These are phyloP conservation scores for Phytophthora fragariae DNA, from an alignment of 352 stramenopile species.

Conservation along the genomic window DNA sequence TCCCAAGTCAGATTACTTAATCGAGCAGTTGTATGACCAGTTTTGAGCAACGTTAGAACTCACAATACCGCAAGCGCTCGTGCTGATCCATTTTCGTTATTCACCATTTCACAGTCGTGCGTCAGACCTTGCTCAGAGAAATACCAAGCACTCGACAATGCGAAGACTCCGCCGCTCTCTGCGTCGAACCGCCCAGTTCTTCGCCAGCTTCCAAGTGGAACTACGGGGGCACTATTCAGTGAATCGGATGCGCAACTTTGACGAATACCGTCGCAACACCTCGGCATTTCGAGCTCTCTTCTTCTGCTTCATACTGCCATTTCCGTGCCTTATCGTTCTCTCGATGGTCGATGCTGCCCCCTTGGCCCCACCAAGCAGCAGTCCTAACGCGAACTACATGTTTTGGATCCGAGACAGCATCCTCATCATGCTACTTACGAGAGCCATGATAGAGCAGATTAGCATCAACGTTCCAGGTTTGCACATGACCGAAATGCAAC, in stretches of 20 bases:
- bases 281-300: background rate
- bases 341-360: background rate
- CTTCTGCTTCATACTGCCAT: background rate
- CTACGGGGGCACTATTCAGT: background rate
- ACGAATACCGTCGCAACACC: background rate
- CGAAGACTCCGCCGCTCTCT: background rate
- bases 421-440: background rate
- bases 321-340: conserved; percentile 1
- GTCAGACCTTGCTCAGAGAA: background rate
- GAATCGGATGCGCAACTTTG: background rate
- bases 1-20: no score
- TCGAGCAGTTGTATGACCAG: no score
- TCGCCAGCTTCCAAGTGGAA: conserved; percentile 1
- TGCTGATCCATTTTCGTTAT: background rate
- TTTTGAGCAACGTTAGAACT: no score
- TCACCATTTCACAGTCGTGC: background rate
- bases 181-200: background rate
- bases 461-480: background rate
- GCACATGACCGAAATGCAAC: background rate
- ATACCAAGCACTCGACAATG: background rate
- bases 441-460: background rate
- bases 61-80: background rate
- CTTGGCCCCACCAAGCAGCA: background rate
- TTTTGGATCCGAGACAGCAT: conserved; percentile 6
- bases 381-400: background rate